Conservation (phyloP, 306 rosid genomes). For the Acmispon strigosus region DNA sequence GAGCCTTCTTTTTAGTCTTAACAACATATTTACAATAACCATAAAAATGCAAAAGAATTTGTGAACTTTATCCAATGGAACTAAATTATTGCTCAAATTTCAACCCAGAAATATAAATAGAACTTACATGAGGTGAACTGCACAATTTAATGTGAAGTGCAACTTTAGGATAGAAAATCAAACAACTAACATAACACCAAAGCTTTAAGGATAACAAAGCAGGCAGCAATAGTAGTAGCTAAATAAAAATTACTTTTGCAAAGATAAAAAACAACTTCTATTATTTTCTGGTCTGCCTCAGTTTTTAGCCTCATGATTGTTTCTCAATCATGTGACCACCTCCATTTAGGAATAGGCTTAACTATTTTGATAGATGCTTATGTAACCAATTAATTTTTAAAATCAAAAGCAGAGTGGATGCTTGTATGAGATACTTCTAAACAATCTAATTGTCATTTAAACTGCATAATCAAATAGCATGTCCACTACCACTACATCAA, state of each 20-base stretch:
- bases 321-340: neutral
- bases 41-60: neutral
- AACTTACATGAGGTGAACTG: neutral
- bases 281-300: neutral
- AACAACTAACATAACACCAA: neutral
- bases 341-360: neutral
- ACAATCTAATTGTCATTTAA: neutral
- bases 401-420: neutral
- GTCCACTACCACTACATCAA: neutral
- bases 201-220: neutral
- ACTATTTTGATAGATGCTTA: neutral
- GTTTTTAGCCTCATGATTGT: neutral
- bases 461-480: neutral
- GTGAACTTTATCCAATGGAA: neutral
- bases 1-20: neutral
- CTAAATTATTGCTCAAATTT: neutral
- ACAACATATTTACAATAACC: neutral
- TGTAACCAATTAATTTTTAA: neutral
- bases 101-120: neutral
- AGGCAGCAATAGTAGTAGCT: neutral
- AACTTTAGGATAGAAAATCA: neutral
- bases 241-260: neutral
- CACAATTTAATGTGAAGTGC: neutral
- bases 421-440: neutral
- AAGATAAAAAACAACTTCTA: neutral